These are phyloP conservation scores for Barnettozyma wickerhamii DNA, from an alignment of 805 yeast genomes.

Conservation along the genomic window DNA sequence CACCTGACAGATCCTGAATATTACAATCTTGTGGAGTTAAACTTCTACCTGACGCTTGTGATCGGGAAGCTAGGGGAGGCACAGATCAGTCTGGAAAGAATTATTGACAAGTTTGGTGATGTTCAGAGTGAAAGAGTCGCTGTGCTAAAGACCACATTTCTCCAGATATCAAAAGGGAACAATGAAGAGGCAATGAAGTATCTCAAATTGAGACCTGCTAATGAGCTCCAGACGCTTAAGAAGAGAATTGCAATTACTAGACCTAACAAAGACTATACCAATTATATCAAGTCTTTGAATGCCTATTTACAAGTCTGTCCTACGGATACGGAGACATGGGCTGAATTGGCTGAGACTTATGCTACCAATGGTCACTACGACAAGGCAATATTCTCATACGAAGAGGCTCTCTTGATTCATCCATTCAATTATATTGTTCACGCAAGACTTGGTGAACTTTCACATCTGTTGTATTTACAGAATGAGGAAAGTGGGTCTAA, in stretches of 20 bases:
- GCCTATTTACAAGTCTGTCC: slow-evolving; percentile 62
- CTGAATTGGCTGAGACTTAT: slow-evolving; percentile 70
- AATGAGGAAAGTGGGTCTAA: slow-evolving; percentile 3
- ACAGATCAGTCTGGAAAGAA: slow-evolving; percentile 53
- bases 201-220: slow-evolving; percentile 26
- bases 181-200: slow-evolving; percentile 31
- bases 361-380: slow-evolving; percentile 54
- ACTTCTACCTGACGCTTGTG: slow-evolving; percentile 59
- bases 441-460: slow-evolving; percentile 60
- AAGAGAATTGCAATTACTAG: slow-evolving; percentile 21
- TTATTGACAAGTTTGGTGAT: slow-evolving; percentile 66
- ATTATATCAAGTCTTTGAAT: slow-evolving; percentile 52
- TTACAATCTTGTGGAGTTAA: slow-evolving; percentile 62
- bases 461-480: slow-evolving; percentile 16
- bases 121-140: slow-evolving; percentile 51
- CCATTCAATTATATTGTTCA: slow-evolving; percentile 69
- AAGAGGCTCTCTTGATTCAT: slow-evolving; percentile 63
- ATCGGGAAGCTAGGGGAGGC: slow-evolving; percentile 72
- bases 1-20: slow-evolving; percentile 34
- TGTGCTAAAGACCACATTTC: slow-evolving; percentile 48
- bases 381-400: slow-evolving; percentile 59
- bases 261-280: slow-evolving; percentile 11
- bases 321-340: slow-evolving; percentile 72
- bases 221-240: slow-evolving; percentile 22
- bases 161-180: slow-evolving; percentile 49